Evolutionary conservation across 2,329 filamentous ascomycete species (phyloP).

Genomic region (Clonostachys sp.): DNA sequence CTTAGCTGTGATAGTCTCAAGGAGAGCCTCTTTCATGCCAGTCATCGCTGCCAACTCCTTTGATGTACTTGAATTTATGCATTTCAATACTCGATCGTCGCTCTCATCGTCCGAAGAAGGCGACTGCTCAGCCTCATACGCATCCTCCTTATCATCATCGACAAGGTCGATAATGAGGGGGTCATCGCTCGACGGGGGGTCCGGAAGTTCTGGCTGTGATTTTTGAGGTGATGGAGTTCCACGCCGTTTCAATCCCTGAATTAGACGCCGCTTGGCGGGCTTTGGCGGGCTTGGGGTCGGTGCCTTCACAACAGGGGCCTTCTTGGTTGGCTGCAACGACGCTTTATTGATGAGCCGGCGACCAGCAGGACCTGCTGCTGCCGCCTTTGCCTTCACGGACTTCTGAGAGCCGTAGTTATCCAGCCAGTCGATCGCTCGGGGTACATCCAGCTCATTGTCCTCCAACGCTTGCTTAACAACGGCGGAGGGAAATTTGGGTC

Average conservation of each 20-base stretch:
- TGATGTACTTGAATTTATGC: slow-evolving; percentile 75
- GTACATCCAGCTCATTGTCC: slow-evolving; percentile 22
- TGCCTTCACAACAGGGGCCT: slow-evolving; percentile 5
- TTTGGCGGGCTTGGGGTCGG: slow-evolving; percentile 10
- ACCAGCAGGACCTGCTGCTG: slow-evolving; percentile 11
- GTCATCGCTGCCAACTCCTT: slow-evolving; percentile 80
- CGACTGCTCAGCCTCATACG: slow-evolving; percentile 29
- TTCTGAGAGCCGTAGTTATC: slow-evolving; percentile 5
- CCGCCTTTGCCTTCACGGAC: slow-evolving; percentile 1
- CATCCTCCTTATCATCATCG: slow-evolving; percentile 28
- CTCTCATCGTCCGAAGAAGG: slow-evolving; percentile 20
- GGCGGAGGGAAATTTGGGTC: slow-evolving; percentile 18
- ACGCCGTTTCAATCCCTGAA: slow-evolving; percentile 26
- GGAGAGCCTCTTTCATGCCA: slow-evolving; percentile 64
- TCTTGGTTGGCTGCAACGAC: slow-evolving; percentile 10
- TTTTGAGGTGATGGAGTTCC: slow-evolving; percentile 13
- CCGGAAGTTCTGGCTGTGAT: slow-evolving; percentile 2
- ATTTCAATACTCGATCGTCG: slow-evolving; percentile 58
- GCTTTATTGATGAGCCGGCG: slow-evolving; percentile 24
- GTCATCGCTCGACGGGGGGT: slow-evolving; percentile 23
- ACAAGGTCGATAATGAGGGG: slow-evolving; percentile 26
- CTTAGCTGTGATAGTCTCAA: slow-evolving; percentile 64
- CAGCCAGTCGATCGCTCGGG: slow-evolving; percentile 26
- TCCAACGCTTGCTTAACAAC: slow-evolving; percentile 24
- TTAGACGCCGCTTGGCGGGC: slow-evolving; percentile 23